These are phyloP conservation scores for Lentinula novae-zelandiae DNA, from an alignment of 1,284 basidiomycete genomes.

Conservation along the genomic window DNA sequence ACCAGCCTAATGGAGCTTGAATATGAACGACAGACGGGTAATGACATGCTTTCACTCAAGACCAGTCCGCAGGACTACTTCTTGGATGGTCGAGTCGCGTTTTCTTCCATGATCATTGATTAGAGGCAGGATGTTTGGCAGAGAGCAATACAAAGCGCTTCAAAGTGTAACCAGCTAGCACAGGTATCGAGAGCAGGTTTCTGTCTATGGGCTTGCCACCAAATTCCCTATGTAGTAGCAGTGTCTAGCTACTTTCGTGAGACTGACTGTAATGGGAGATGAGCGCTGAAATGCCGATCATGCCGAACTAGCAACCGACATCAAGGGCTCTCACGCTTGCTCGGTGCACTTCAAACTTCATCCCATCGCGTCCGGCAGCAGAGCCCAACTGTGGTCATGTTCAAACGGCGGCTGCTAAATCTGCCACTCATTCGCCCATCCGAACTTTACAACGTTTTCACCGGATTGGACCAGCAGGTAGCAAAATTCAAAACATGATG, in stretches of 20 bases:
- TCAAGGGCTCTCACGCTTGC: background rate
- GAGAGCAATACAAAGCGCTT: background rate
- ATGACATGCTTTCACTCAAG: conserved; percentile 1
- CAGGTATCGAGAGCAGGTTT: background rate
- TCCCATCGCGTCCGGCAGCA: background rate
- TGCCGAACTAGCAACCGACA: background rate
- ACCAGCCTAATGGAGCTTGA: background rate
- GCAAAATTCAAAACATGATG: background rate
- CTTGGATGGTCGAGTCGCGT: background rate
- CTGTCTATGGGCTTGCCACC: background rate
- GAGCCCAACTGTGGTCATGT: too few relatives aligned
- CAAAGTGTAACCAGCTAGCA: background rate
- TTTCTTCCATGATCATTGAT: background rate
- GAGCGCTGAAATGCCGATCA: background rate
- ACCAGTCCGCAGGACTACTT: background rate
- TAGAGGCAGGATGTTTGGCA: background rate
- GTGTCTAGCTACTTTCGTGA: background rate
- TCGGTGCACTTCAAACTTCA: background rate
- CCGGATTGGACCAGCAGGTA: background rate
- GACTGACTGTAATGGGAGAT: background rate
- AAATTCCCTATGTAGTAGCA: background rate
- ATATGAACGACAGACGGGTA: background rate
- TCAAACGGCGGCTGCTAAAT: background rate
- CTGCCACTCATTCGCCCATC: background rate
- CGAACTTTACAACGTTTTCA: background rate